A percentile compares a stretch with the other conserved stretches of the same genome.
Conservation (phyloP, 805 yeast genomes). For the Suhomyces sp. region DNA sequence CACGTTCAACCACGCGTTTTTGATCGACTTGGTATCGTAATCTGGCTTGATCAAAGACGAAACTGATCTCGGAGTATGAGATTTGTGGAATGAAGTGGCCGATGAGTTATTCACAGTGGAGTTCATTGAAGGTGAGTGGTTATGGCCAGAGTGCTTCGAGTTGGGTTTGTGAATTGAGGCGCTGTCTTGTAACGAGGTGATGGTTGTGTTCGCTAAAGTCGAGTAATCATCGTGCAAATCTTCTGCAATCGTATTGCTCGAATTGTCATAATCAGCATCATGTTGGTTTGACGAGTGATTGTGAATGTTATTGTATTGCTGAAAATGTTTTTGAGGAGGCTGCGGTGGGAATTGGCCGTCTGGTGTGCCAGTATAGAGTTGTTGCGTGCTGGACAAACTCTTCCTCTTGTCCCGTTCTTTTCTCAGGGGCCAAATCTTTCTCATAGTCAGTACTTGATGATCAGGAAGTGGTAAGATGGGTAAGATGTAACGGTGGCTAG, state of each 20-base stretch:
- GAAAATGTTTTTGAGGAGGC: neutral
- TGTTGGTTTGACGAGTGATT: neutral
- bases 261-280: neutral
- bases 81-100: neutral
- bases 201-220: conserved; percentile 7
- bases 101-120: conserved; percentile 5
- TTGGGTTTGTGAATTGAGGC: conserved; percentile 1
- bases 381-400: conserved; percentile 13
- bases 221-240: conserved; percentile 10
- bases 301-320: neutral
- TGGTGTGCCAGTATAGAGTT: neutral
- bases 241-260: conserved; percentile 4
- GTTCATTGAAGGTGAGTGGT: conserved; percentile 5
- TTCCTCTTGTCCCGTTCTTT: conserved; percentile 26
- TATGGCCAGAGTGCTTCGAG: neutral
- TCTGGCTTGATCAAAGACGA: conserved; percentile 24
- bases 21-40: conserved; percentile 29
- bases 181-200: conserved; percentile 2
- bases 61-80: conserved; percentile 11
- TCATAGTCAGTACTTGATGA: conserved; percentile 16
- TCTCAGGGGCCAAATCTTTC: conserved; percentile 28
- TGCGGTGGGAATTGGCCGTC: neutral
- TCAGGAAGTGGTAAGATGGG: neutral
- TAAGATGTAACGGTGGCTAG: neutral
- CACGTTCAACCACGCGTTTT: conserved; percentile 39